Percentiles rank a stretch among this genome's conserved stretches.
Evolutionary conservation across 176 grass and related monocot genomes (phyloP).

Genomic region (Avena eriantha): DNA sequence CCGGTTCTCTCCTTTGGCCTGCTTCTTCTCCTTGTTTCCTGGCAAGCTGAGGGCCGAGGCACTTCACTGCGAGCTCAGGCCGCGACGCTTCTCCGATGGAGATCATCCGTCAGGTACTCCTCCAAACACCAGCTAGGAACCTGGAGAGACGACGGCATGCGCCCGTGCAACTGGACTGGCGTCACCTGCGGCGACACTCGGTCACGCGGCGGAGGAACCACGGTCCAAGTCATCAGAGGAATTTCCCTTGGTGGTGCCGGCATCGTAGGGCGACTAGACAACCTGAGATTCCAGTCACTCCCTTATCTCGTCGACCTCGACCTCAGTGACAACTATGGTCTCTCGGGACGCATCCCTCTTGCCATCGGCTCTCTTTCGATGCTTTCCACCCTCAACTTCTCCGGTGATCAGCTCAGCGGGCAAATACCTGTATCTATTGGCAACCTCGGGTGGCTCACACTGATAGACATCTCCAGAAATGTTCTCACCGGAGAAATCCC

Average conservation of each 20-base stretch:
- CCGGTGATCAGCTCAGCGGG: neutral
- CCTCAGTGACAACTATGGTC: too few species aligned
- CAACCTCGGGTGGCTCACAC: neutral
- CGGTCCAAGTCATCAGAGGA: neutral
- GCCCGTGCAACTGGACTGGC: too few species aligned
- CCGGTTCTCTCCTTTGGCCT: too few species aligned
- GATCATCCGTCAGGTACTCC: neutral
- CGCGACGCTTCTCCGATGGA: neutral
- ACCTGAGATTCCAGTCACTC: too few species aligned
- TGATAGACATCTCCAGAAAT: neutral
- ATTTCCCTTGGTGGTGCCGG: too few species aligned
- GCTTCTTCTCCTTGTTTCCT: too few species aligned
- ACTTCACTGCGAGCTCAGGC: neutral
- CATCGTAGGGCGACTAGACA: too few species aligned
- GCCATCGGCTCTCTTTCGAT: neutral
- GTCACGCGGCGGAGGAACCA: too few species aligned
- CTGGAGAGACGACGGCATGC: too few species aligned
- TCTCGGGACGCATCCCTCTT: neutral
- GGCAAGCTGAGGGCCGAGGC: too few species aligned
- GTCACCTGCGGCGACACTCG: neutral
- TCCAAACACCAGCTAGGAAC: too few species aligned
- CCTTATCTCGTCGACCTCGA: too few species aligned
- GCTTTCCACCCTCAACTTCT: neutral
- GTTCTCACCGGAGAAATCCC: conserved; percentile 39
- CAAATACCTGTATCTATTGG: neutral